Conservation (phyloP, 2,329 filamentous ascomycete species). For the Chaetomiaceae sp. region DNA sequence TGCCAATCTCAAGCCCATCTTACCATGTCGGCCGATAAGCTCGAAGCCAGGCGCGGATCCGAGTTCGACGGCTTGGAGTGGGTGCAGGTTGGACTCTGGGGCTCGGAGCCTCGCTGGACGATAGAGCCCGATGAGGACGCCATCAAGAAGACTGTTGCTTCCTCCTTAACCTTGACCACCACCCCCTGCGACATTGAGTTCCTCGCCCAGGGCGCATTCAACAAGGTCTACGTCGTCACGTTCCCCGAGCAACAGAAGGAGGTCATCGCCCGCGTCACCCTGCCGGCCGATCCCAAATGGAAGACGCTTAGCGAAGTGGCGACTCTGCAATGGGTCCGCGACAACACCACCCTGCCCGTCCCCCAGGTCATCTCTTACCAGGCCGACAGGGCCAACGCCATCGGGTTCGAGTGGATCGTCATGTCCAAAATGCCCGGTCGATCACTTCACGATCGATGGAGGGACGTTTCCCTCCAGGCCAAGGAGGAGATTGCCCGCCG, state of each 20-base stretch:
- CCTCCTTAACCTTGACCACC: not conserved
- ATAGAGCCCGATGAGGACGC: conserved; percentile 5
- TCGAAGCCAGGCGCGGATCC: not conserved
- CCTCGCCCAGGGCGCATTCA: conserved; percentile 9
- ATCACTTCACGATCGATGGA: conserved; percentile 4
- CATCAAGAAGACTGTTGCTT: not conserved
- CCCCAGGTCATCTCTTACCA: conserved; percentile 9
- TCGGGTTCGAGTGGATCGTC: conserved; percentile 15
- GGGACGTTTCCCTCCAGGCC: not conserved
- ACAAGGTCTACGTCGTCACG: conserved; percentile 6
- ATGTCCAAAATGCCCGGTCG: conserved; percentile 12
- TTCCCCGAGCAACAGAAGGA: conserved; percentile 4
- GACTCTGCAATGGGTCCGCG: conserved; percentile 8
- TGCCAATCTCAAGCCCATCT: too few relatives aligned
- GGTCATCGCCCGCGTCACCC: conserved; percentile 10
- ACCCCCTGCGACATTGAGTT: not conserved
- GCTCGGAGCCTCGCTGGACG: conserved; percentile 7
- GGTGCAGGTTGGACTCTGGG: conserved; percentile 4
- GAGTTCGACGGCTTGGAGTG: conserved; percentile 6
- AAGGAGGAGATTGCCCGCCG: conserved; percentile 4
- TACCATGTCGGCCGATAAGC: not conserved
- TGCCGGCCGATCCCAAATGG: conserved; percentile 9
- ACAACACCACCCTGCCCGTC: conserved; percentile 11
- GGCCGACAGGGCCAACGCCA: conserved; percentile 1
- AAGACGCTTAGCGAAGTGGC: conserved; percentile 15